Evolutionary conservation across 345 rosid genomes (phyloP), one percentile per base, ranked within the genome.

Genomic region (Bruguiera gymnorhiza): DNA sequence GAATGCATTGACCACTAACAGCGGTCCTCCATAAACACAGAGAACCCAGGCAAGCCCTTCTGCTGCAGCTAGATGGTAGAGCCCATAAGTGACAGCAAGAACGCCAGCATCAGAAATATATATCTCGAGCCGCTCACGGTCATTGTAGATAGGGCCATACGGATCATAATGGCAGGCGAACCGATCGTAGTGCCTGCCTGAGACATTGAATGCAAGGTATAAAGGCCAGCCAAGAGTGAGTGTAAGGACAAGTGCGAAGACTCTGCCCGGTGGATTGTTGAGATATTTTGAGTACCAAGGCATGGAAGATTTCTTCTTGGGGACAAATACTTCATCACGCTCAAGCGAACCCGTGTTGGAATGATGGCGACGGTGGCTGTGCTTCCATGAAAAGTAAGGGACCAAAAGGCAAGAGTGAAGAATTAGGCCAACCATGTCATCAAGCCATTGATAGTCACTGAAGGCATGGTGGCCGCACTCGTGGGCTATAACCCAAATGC

Each of bases 381-480:
- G 52, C 50, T 81, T 77, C 84, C 84, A 71, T 21, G 84, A 81
- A 70, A 81, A 81, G 63, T 74, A 74, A 1, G 79, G 79, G 50
- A 81, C 71, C 1, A 77, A 76, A 62, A 81, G 81, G 30, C 63
- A 57, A 1, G 79, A 68, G 4, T 71, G 79, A 30, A 77, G 81
- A 53, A 71, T 1, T 53, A 81, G 70, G 52, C 81, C 79, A 9
- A 77, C 74, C 0, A 29, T 54, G 46, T 74, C 79, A 27, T 81
- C 75, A 10, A 81, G 56, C 57, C 62, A 64, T 19, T 61, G 79
- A 46, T 81, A 61, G 32, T 80, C 62, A 18, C 81, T 74, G 63
- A 81, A 81, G 62, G 81, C 84, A 24, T 71, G 81, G 43, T 81
- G 83, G 27, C 84, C 81, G 11, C 84, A 77, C 65, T 80, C 81